These are phyloP conservation scores for Periconia digitata DNA, from an alignment of 2,329 filamentous ascomycete species.

Conservation along the genomic window DNA sequence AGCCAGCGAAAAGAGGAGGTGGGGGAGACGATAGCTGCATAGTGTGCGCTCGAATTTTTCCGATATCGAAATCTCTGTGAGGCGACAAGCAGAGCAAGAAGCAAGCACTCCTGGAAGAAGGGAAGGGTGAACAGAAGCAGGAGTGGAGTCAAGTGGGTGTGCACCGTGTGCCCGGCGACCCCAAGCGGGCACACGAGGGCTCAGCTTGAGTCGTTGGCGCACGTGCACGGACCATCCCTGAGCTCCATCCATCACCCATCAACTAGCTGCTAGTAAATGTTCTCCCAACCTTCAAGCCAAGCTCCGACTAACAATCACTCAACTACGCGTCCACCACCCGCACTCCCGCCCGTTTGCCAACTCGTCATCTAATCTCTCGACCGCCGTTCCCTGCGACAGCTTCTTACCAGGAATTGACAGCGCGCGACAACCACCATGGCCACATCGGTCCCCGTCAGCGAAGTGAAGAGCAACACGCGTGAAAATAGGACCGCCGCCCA, in stretches of 20 bases:
- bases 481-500: conserved; percentile 96
- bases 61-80: too few species aligned
- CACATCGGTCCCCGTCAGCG: conserved; percentile 58
- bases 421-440: conserved; percentile 27
- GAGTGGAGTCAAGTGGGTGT: background rate
- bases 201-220: background rate
- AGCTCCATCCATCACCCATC: background rate
- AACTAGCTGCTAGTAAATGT: background rate
- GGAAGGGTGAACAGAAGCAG: background rate
- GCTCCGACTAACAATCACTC: background rate
- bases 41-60: too few species aligned
- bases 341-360: background rate
- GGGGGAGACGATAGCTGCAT: too few species aligned
- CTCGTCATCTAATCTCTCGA: background rate
- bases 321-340: background rate
- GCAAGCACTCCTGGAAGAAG: background rate
- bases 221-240: background rate
- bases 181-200: background rate
- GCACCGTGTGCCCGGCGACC: background rate
- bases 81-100: background rate
- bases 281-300: background rate
- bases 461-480: conserved; percentile 91
- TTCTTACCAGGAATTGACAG: background rate
- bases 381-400: background rate
- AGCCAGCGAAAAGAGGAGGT: too few species aligned